Evolutionary conservation across 495 filamentous ascomycete genomes (phyloP).

Genomic region (Penicillium arizonense): DNA sequence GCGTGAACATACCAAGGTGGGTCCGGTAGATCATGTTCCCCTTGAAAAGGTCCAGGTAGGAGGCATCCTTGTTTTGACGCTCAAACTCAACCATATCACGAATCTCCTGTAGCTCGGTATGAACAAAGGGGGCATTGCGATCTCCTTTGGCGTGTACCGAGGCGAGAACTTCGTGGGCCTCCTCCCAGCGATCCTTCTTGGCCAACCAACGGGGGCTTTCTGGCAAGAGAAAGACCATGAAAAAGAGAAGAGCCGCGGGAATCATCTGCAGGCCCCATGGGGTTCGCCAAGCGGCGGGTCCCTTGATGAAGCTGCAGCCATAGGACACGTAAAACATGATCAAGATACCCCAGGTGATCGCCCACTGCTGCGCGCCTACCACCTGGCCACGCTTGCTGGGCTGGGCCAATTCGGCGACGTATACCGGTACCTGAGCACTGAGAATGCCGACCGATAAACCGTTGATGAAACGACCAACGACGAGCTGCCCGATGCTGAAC

Average conservation of each 20-base stretch:
- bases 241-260: conserved; percentile 60
- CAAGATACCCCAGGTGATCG: conserved; percentile 75
- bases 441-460: conserved; percentile 72
- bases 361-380: conserved; percentile 70
- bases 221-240: conserved; percentile 61
- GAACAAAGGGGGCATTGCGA: conserved; percentile 56
- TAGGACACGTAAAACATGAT: conserved; percentile 64
- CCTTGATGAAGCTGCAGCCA: conserved; percentile 60
- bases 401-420: conserved; percentile 69
- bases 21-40: conserved; percentile 74
- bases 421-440: conserved; percentile 75
- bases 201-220: conserved; percentile 76
- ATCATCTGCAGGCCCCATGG: conserved; percentile 78
- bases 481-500: conserved; percentile 70
- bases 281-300: conserved; percentile 58
- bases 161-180: conserved; percentile 58
- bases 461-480: conserved; percentile 72
- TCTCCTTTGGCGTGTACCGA: conserved; percentile 66
- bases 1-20: conserved; percentile 71
- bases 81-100: conserved; percentile 69
- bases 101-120: conserved; percentile 68
- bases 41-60: conserved; percentile 67
- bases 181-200: conserved; percentile 68
- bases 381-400: conserved; percentile 70
- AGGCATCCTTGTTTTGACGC: conserved; percentile 57